Evolutionary conservation across 805 yeast genomes (phyloP).

Genomic region (Wickerhamomyces chambardii): DNA sequence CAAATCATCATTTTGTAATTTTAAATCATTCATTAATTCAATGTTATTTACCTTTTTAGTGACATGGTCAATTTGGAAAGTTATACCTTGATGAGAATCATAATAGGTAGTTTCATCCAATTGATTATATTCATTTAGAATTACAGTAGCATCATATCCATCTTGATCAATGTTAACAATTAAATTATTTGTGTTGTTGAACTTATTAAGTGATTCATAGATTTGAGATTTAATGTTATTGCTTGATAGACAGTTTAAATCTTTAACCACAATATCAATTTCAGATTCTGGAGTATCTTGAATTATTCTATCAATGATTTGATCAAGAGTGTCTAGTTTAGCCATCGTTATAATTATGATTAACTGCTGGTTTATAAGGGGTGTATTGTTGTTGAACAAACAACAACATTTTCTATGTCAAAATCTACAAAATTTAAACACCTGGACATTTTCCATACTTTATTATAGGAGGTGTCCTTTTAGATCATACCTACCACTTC

Average conservation of each 20-base stretch:
- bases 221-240: conserved; percentile 25
- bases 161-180: conserved; percentile 24
- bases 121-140: conserved; percentile 41
- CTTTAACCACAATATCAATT: background rate
- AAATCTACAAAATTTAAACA: no score
- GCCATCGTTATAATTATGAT: no score
- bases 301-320: background rate
- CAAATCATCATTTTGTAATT: conserved; percentile 9
- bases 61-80: conserved; percentile 53
- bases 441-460: no score
- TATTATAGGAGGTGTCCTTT: no score
- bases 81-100: conserved; percentile 39
- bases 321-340: no score
- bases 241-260: conserved; percentile 3
- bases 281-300: background rate
- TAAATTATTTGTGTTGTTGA: conserved; percentile 29
- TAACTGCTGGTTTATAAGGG: no score
- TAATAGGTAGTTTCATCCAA: conserved; percentile 37
- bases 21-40: conserved; percentile 27
- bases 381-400: no score
- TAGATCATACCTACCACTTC: no score
- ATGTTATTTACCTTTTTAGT: conserved; percentile 40
- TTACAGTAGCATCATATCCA: no score
- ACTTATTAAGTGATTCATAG: conserved; percentile 26
- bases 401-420: no score